Base-by-base conservation (phyloP, 306 rosid species). In the Potentilla sterilis region DNA sequence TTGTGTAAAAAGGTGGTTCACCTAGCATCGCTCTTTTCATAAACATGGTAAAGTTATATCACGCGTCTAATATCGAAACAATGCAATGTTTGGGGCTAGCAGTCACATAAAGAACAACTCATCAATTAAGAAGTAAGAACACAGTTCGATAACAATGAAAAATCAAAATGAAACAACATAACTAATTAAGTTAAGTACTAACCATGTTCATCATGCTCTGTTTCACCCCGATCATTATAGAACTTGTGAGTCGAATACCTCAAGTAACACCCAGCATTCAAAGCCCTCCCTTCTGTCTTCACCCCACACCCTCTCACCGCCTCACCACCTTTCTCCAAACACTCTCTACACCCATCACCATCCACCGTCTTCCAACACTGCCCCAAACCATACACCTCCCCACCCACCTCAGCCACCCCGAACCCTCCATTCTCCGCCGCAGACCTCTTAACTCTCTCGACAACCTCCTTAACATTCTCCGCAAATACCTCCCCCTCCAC, bases 221-320 rank as follows among this genome's bases (percentile, higher is more conserved):
- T 65, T 68, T 57, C 82, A 37, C 59, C 77, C 2, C 34, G 9
- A 34, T 86, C 81, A 22, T 72, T 72, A 54, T 83, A 89, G 52
- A 93, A 91, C 55, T 89, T 91, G 15, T 58, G 49, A 0, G 96
- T 84, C 0, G 98, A 89, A 70, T 88, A 93, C 41, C 97, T 89
- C 89, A 91, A 75, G 75, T 93, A 93, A 75, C 98, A 93, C 3
- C 98, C 98, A 44, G 92, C 89, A 83, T 87, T 85, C 89, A 93
- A 78, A 15, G 83, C 90, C 76, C 88, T 88, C 43, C 96, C 98
- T 83, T 93, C 96, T 15, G 54, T 89, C 7, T 82, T 83, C 0
- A 89, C 86, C 49, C 68, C 77, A 72, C 98, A 93, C 0, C 73
- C 72, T 46, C 57, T 77, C 0, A 86, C 76, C 2, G 74, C 89